These are phyloP conservation scores for Neurospora crassa DNA, from an alignment of 2,329 filamentous ascomycete genomes.

Conservation along the genomic window DNA sequence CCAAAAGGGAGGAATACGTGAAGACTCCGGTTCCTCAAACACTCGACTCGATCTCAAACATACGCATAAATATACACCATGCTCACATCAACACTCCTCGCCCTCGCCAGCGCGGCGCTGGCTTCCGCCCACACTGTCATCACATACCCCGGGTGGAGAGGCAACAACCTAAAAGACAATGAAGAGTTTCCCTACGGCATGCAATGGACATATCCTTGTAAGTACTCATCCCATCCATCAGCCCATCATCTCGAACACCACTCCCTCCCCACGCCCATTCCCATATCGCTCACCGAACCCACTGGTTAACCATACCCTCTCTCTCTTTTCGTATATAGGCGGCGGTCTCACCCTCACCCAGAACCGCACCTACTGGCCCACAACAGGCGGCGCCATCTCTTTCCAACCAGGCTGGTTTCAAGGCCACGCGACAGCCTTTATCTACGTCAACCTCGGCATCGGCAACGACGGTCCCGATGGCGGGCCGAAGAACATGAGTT, in stretches of 20 bases:
- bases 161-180: slow-evolving; percentile 75
- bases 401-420: slow-evolving; percentile 95
- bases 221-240: slow-evolving; percentile 26
- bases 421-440: slow-evolving; percentile 70
- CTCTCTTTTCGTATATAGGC: slow-evolving; percentile 40
- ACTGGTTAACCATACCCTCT: not conserved
- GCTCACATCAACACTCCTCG: slow-evolving; percentile 35
- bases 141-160: slow-evolving; percentile 78
- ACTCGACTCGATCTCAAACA: not conserved
- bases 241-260: no score
- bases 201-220: slow-evolving; percentile 95
- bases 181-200: slow-evolving; percentile 76
- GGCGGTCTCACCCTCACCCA: slow-evolving; percentile 68
- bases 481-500: slow-evolving; percentile 78
- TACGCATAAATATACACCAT: slow-evolving; percentile 26
- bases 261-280: not conserved
- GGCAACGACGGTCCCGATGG: slow-evolving; percentile 53
- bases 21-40: not conserved
- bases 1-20: not conserved
- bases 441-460: slow-evolving; percentile 88
- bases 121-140: slow-evolving; percentile 69
- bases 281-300: not conserved
- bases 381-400: slow-evolving; percentile 74
- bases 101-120: slow-evolving; percentile 37
- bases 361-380: slow-evolving; percentile 90